Evolutionary conservation across 2,329 filamentous ascomycete genomes (phyloP), one percentile per base, ranked within the genome.

Genomic region (Lachnellula occidentalis): DNA sequence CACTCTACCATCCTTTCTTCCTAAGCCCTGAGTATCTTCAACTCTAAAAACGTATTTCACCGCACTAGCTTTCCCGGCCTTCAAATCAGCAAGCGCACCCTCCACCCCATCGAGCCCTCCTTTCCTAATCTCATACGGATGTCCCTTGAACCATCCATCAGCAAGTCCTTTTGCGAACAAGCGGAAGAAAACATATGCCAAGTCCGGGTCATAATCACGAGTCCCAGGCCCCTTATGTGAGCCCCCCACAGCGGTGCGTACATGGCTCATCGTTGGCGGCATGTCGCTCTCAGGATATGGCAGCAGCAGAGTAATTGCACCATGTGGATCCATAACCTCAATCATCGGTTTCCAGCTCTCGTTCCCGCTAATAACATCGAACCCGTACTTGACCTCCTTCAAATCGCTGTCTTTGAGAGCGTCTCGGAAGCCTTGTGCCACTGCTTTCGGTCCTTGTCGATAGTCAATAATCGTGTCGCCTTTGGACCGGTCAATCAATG

Each of bases 11-110:
- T 19, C 15, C 15, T 22, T 42, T 53, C 45, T 47, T 14, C 14
- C 21, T 19, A 53, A 14, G 6, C 48, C 48, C 37, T 17, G 34
- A 8, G 56, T 62, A 4, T 63, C 62, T 9, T 27, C 31, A 49
- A 64, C 52, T n/a, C 55, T 54, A 62, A 81, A 79, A 0, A 87
- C 78, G 71, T 84, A 87, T 70, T 87, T 87, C 2, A 80, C 72
- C 1, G 76, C 83, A 63, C 78, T 84, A 14, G 78, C 80, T 70
- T 80, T 82, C 0, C 83, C 84, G 17, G 73, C 74, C 65, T 76
- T 80, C 63, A 87, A 66, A 56, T 79, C 76, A 63, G 68, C 67
- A 69, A 87, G 62, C 0, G 73, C 83, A 17, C 60, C 67, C 63
- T 81, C 69, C 2, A 79, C 66, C 1, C 76, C 76, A 8, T 66